Evolutionary conservation across 148 eudicot species (phyloP).

Genomic region (Vaccinium myrtillus): DNA sequence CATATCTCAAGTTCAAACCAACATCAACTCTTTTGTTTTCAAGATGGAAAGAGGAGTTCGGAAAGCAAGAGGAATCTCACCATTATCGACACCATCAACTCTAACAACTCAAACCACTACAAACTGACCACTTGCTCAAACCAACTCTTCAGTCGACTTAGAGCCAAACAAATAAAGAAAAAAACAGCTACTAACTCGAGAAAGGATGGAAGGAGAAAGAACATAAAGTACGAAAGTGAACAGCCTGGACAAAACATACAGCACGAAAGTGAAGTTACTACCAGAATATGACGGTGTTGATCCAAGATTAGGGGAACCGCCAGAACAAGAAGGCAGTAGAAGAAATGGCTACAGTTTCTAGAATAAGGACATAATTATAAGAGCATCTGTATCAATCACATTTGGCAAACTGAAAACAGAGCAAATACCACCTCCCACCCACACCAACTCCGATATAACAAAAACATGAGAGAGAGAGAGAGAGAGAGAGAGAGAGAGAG

Average conservation of each 20-base stretch:
- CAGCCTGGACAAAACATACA: background rate
- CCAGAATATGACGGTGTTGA: background rate
- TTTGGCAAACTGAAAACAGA: background rate
- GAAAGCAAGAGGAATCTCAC: background rate
- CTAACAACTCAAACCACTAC: background rate
- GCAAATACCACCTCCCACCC: background rate
- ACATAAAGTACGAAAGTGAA: background rate
- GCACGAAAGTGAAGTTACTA: background rate
- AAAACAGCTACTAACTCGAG: background rate
- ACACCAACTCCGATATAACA: background rate
- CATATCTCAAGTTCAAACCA: background rate
- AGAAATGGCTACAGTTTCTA: background rate
- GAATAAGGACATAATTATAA: background rate
- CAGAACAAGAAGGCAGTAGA: conserved; percentile 4
- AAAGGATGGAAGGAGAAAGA: background rate
- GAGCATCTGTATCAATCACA: background rate
- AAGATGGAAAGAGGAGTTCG: background rate
- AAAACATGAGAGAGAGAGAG: background rate
- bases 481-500: background rate
- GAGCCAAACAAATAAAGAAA: background rate
- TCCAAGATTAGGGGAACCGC: background rate
- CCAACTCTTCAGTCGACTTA: background rate
- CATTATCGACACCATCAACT: background rate
- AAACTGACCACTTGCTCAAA: background rate
- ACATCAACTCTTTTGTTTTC: conserved; percentile 9